phyloP scores from a whole-genome alignment of 805 yeast species.

The Debaryomyces hansenii region DNA sequence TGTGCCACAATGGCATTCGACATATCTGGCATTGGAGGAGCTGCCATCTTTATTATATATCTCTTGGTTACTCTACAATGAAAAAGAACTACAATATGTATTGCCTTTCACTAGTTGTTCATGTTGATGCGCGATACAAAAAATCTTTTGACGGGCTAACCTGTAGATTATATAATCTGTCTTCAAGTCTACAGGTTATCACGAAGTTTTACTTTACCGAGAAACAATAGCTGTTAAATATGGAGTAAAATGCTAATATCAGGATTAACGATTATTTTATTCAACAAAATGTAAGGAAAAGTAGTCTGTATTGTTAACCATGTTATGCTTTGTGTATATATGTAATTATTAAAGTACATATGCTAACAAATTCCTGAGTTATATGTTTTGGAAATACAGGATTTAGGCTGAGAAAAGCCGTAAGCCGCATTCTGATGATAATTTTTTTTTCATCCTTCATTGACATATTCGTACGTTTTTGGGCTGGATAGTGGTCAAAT shows the following conservation, averaged over 20 bases:
- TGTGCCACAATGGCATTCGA: constrained; percentile 98
- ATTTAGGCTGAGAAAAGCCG: background rate
- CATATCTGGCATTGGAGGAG: constrained; percentile 71
- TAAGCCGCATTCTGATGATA: background rate
- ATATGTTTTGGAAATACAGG: too few species aligned
- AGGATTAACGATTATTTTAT: too few species aligned
- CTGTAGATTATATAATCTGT: background rate
- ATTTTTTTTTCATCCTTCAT: background rate
- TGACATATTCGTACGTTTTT: background rate
- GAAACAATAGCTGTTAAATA: too few species aligned
- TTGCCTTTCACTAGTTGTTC: constrained; percentile 10
- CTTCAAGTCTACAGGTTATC: too few species aligned
- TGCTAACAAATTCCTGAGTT: too few species aligned
- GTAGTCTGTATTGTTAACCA: too few species aligned
- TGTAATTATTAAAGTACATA: too few species aligned
- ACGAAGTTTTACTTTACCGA: too few species aligned
- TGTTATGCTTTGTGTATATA: too few species aligned
- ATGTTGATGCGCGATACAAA: constrained; percentile 7
- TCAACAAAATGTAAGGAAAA: too few species aligned
- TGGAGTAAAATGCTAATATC: too few species aligned
- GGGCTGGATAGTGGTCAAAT: background rate
- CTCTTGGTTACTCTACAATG: constrained; percentile 1
- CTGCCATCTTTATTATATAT: constrained; percentile 6
- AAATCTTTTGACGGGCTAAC: constrained; percentile 2
- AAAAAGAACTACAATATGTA: background rate